Evolutionary conservation across 129 eudicot genomes (phyloP).

Genomic region (Dittrichia graveolens): DNA sequence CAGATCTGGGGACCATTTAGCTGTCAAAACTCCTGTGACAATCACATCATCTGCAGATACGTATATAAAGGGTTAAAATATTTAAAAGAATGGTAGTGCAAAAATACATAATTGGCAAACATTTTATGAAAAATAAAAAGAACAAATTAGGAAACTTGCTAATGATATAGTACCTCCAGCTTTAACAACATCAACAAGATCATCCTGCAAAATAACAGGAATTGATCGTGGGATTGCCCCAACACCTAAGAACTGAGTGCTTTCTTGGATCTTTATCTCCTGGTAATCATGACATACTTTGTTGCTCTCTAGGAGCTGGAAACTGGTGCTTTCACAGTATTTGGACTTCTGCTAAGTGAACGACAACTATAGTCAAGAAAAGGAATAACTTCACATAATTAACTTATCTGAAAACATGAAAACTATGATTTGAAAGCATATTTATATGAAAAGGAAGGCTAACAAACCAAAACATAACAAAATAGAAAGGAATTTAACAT

Average conservation of each 20-base stretch:
- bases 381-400: not conserved
- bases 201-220: conserved; percentile 88
- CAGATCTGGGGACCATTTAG: conserved; percentile 91
- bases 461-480: conserved; percentile 5
- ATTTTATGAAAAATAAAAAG: not conserved
- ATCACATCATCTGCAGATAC: conserved; percentile 81
- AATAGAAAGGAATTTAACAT: not conserved
- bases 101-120: not conserved
- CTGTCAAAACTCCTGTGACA: conserved; percentile 93
- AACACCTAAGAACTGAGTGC: conserved; percentile 84
- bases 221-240: conserved; percentile 98
- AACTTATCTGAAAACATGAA: not conserved
- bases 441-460: not conserved
- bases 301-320: conserved; percentile 68
- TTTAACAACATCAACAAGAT: conserved; percentile 93
- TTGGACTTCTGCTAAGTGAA: conserved; percentile 38
- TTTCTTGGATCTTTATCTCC: conserved; percentile 97
- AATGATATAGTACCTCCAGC: conserved; percentile 70
- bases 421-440: conserved; percentile 10
- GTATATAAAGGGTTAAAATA: conserved; percentile 8
- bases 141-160: conserved; percentile 9
- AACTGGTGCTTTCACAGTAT: conserved; percentile 83
- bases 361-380: conserved; percentile 3
- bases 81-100: not conserved
- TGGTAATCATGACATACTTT: conserved; percentile 88